Evolutionary conservation across 164 flowering plant species (phyloP).

Genomic region (Sedum album): DNA sequence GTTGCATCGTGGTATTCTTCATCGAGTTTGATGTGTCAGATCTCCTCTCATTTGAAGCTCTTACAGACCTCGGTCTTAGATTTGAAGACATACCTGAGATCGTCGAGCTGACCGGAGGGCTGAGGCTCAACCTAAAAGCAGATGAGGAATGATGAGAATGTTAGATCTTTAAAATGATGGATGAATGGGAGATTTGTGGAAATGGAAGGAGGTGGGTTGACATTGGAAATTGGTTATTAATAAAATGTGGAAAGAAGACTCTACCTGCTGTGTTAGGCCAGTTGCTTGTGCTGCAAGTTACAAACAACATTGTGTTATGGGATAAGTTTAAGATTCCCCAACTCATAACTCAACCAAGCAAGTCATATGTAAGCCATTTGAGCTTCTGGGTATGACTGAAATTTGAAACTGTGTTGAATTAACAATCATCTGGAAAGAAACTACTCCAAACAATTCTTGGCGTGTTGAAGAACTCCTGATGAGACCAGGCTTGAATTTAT

Average conservation of each 20-base stretch:
- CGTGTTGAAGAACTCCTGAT: background rate
- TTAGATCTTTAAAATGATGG: background rate
- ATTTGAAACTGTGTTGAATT: background rate
- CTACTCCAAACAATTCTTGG: background rate
- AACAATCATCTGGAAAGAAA: background rate
- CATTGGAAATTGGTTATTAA: background rate
- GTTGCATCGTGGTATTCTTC: background rate
- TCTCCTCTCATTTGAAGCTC: background rate
- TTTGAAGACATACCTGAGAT: background rate
- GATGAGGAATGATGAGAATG: background rate
- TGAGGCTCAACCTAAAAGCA: background rate
- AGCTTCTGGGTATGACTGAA: background rate
- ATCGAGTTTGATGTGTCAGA: background rate
- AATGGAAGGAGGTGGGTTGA: background rate
- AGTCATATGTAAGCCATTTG: background rate
- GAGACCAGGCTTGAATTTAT: background rate
- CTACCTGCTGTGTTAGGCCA: background rate
- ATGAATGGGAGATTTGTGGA: background rate
- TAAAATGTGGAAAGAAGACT: background rate
- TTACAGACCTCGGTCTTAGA: background rate
- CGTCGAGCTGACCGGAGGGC: background rate
- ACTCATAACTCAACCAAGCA: background rate
- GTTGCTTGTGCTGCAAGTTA: background rate
- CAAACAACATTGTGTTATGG: background rate
- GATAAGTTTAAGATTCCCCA: constrained; percentile 1